A percentile compares a stretch with the other conserved stretches of the same genome.
These are phyloP conservation scores for Hondaea fermentalgiana DNA, from an alignment of 108 stramenopile genomes.

Conservation along the genomic window DNA sequence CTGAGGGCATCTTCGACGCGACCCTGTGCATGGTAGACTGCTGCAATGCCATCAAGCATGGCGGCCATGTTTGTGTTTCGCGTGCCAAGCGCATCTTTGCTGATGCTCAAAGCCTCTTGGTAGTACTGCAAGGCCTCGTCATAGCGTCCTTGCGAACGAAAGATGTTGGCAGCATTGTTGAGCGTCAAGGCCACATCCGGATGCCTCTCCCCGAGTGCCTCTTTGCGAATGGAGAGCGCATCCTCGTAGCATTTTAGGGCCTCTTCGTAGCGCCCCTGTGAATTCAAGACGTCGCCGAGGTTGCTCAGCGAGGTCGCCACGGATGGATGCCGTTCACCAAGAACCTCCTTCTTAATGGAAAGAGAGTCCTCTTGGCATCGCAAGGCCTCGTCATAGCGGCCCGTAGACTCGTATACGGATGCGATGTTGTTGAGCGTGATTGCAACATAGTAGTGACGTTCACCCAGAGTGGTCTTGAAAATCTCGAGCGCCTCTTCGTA, in stretches of 20 bases:
- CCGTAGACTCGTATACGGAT: neutral
- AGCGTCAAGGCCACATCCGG: neutral
- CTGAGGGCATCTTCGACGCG: too few species aligned
- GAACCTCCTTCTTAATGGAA: neutral
- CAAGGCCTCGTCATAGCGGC: neutral
- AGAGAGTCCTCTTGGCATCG: neutral
- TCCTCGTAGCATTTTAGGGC: neutral
- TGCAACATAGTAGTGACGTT: neutral
- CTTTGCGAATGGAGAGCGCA: neutral
- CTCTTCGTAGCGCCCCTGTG: neutral
- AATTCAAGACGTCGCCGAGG: neutral
- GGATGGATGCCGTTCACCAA: neutral
- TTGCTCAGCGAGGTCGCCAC: neutral
- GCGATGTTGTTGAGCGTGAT: neutral
- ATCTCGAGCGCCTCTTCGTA: too few species aligned
- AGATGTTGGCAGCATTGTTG: neutral
- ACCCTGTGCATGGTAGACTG: too few species aligned
- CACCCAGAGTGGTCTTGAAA: too few species aligned
- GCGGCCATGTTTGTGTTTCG: too few species aligned
- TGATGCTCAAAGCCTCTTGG: neutral
- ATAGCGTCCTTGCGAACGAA: neutral
- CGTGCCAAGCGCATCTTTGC: neutral
- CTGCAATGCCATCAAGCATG: too few species aligned
- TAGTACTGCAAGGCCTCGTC: conserved; percentile 5
- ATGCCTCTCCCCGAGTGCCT: neutral